phyloP scores from a whole-genome alignment of 208 protist species.

The Trypanosoma vivax region DNA sequence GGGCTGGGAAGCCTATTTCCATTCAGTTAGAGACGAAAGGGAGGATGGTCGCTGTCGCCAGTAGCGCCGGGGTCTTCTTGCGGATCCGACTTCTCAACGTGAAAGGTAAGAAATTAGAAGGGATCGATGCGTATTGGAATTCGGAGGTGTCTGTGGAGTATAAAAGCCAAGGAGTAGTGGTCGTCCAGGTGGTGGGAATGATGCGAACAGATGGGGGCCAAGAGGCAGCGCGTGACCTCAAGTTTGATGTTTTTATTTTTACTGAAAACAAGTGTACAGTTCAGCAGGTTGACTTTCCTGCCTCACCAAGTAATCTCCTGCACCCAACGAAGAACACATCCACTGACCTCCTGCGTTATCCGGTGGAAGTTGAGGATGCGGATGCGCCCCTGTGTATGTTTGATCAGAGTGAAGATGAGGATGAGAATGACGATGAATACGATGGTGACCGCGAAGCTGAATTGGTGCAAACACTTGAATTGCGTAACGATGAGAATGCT shows the following conservation, averaged over 20 bases:
- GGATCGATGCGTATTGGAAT: conserved; percentile 85
- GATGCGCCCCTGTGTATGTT: conserved; percentile 18
- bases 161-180: conserved; percentile 39
- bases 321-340: conserved; percentile 66
- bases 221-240: conserved; percentile 46
- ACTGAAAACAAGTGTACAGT: conserved; percentile 59
- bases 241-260: conserved; percentile 82
- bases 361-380: conserved; percentile 43
- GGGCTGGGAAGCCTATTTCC: conserved; percentile 48
- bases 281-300: conserved; percentile 54
- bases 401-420: conserved; percentile 33
- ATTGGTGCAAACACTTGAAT: conserved; percentile 42
- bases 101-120: conserved; percentile 56
- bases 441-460: conserved; percentile 29
- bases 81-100: conserved; percentile 50
- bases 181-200: conserved; percentile 71
- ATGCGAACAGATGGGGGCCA: conserved; percentile 50
- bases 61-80: conserved; percentile 64
- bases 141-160: conserved; percentile 69
- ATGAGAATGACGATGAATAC: conserved; percentile 24
- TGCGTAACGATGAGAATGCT: conserved; percentile 48
- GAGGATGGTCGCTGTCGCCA: conserved; percentile 51
- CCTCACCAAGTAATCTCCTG: conserved; percentile 58
- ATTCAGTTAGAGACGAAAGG: conserved; percentile 46
- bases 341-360: conserved; percentile 55